A percentile compares a stretch with the other conserved stretches of the same genome.
Conservation (phyloP, 495 filamentous ascomycete species). For the Pyronema domesticum region DNA sequence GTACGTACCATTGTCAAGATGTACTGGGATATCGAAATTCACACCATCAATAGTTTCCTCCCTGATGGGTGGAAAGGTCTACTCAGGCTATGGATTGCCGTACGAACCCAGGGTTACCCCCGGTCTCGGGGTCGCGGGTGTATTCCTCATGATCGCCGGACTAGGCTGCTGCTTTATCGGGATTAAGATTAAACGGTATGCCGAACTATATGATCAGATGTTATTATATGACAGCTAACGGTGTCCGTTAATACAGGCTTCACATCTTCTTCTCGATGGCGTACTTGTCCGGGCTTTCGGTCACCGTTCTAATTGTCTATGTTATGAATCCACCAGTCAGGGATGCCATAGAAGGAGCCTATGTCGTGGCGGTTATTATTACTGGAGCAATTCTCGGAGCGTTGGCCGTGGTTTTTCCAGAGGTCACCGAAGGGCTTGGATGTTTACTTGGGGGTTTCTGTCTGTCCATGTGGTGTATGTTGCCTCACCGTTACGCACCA, state of each 20-base stretch:
- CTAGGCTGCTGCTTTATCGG: constrained; percentile 55
- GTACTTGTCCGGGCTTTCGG: constrained; percentile 52
- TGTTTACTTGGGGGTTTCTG: constrained; percentile 81
- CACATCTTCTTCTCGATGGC: constrained; percentile 68
- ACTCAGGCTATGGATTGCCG: constrained; percentile 34
- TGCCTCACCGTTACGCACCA: not conserved
- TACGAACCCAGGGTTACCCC: constrained; percentile 61
- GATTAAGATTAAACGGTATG: constrained; percentile 60
- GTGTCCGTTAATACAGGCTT: constrained; percentile 28
- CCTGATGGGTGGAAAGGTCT: not conserved
- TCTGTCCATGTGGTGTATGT: constrained; percentile 60
- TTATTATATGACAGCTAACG: not conserved
- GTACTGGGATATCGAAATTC: not conserved
- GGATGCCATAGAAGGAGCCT: constrained; percentile 68
- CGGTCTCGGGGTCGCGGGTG: constrained; percentile 58
- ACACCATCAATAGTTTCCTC: not conserved
- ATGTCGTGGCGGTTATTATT: constrained; percentile 60
- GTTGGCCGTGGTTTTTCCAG: constrained; percentile 58
- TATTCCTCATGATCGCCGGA: constrained; percentile 55
- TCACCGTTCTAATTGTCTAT: constrained; percentile 74
- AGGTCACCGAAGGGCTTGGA: constrained; percentile 71
- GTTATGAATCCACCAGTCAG: constrained; percentile 68
- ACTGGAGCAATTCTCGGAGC: constrained; percentile 64
- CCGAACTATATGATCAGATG: not conserved
- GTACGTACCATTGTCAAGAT: not conserved